These are phyloP conservation scores for Phytophthora pini DNA, from an alignment of 352 stramenopile species.

Conservation along the genomic window DNA sequence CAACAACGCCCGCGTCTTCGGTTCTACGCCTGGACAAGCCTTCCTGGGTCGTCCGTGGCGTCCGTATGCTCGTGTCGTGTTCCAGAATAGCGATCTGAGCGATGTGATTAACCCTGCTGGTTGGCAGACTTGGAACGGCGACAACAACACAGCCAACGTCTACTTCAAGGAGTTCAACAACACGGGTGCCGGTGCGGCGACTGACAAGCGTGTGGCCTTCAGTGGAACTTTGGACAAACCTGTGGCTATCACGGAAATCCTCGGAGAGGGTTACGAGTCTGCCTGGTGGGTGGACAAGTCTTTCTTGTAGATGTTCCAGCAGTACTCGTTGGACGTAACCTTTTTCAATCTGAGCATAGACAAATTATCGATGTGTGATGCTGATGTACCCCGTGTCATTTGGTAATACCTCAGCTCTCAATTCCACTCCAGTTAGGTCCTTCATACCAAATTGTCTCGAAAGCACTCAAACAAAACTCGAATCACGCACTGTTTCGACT, in stretches of 20 bases:
- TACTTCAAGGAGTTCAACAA: slow-evolving; percentile 33
- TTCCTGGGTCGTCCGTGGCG: slow-evolving; percentile 26
- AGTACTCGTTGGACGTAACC: background rate
- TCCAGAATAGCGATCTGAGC: slow-evolving; percentile 25
- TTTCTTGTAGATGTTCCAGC: slow-evolving; percentile 13
- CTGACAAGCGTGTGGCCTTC: slow-evolving; percentile 23
- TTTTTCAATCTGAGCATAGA: no score
- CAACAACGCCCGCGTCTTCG: slow-evolving; percentile 23
- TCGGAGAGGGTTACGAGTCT: slow-evolving; percentile 22
- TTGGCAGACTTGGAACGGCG: slow-evolving; percentile 20
- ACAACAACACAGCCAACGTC: slow-evolving; percentile 21
- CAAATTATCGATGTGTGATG: no score
- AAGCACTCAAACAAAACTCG: no score
- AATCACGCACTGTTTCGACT: no score
- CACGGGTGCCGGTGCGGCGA: slow-evolving; percentile 11
- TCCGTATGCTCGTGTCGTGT: slow-evolving; percentile 25
- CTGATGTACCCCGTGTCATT: no score
- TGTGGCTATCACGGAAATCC: slow-evolving; percentile 24
- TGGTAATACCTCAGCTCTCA: no score
- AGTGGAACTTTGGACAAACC: slow-evolving; percentile 14
- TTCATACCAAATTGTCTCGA: no score
- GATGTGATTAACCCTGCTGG: slow-evolving; percentile 22
- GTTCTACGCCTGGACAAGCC: slow-evolving; percentile 4
- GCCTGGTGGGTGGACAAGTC: slow-evolving; percentile 26
- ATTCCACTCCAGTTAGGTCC: no score